Evolutionary conservation across 345 rosid genomes (phyloP).

Genomic region (Balakata baccata): DNA sequence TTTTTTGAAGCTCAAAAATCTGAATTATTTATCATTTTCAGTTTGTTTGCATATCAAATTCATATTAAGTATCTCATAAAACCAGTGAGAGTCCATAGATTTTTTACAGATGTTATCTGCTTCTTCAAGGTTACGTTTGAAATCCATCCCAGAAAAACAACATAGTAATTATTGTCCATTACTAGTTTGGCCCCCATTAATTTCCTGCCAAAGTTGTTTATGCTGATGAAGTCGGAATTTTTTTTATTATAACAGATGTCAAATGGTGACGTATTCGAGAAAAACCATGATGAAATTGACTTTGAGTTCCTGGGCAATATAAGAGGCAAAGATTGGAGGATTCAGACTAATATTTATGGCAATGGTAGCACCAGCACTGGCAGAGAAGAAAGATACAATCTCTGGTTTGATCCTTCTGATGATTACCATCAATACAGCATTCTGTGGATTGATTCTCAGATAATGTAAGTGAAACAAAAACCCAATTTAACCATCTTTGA

Average conservation of each 20-base stretch:
- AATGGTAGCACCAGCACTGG: conserved; percentile 88
- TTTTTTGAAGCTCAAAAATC: neutral
- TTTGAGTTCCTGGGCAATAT: conserved; percentile 97
- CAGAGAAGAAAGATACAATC: conserved; percentile 91
- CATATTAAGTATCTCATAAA: neutral
- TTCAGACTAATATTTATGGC: conserved; percentile 93
- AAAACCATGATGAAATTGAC: conserved; percentile 96
- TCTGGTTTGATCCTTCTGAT: conserved; percentile 98
- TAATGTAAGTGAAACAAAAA: conserved; percentile 53
- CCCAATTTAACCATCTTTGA: neutral
- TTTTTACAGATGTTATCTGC: too few species aligned
- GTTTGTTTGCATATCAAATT: neutral
- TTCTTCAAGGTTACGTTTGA: too few species aligned
- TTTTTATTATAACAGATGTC: conserved; percentile 60
- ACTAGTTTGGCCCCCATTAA: neutral
- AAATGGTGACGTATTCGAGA: conserved; percentile 86
- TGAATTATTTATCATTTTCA: neutral
- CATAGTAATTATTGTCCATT: neutral
- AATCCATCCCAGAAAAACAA: neutral
- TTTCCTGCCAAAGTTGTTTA: neutral
- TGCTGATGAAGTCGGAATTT: neutral
- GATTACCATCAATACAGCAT: conserved; percentile 88
- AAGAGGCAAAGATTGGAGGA: conserved; percentile 98
- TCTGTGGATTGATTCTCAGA: conserved; percentile 88
- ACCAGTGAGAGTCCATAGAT: neutral